Percentiles rank a stretch among this genome's conserved stretches.
These are phyloP conservation scores for Picea glauca DNA, from an alignment of 75 land plant genomes.

Conservation along the genomic window DNA sequence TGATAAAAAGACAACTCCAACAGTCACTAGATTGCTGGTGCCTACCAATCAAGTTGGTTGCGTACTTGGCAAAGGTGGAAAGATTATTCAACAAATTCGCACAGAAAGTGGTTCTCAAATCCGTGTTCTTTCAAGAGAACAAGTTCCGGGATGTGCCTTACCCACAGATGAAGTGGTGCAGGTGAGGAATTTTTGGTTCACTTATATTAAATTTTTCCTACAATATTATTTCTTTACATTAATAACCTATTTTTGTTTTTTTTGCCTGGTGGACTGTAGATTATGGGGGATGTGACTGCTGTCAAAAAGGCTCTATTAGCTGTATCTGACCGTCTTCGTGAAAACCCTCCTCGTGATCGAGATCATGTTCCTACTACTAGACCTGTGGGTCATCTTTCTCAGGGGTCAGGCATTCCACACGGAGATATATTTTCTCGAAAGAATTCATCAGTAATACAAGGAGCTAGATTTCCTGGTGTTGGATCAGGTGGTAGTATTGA, in stretches of 20 bases:
- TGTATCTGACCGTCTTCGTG: slow-evolving; percentile 57
- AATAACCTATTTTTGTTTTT: too few relatives aligned
- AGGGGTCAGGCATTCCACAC: slow-evolving; percentile 14
- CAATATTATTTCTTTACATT: too few relatives aligned
- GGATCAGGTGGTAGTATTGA: slow-evolving; percentile 28
- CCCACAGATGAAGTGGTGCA: slow-evolving; percentile 67
- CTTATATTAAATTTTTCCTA: background rate
- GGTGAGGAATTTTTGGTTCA: slow-evolving; percentile 24
- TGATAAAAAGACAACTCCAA: slow-evolving; percentile 18
- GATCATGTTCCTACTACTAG: slow-evolving; percentile 19
- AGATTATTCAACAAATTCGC: slow-evolving; percentile 71
- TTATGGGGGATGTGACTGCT: slow-evolving; percentile 43
- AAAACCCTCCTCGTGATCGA: slow-evolving; percentile 46
- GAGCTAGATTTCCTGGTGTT: slow-evolving; percentile 18
- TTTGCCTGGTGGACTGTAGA: slow-evolving; percentile 26
- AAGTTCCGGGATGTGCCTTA: slow-evolving; percentile 65
- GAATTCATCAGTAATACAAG: slow-evolving; percentile 17
- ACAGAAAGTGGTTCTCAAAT: slow-evolving; percentile 78
- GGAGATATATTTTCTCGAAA: slow-evolving; percentile 15
- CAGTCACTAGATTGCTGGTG: slow-evolving; percentile 54
- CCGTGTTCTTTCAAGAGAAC: slow-evolving; percentile 68
- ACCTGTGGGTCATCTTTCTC: slow-evolving; percentile 12
- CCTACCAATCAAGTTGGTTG: slow-evolving; percentile 69
- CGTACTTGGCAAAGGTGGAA: slow-evolving; percentile 66
- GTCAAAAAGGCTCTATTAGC: slow-evolving; percentile 58